A percentile compares a stretch with the other conserved stretches of the same genome.
Evolutionary conservation across 2,329 filamentous ascomycete genomes (phyloP).

Genomic region (Escovopsis sp.): DNA sequence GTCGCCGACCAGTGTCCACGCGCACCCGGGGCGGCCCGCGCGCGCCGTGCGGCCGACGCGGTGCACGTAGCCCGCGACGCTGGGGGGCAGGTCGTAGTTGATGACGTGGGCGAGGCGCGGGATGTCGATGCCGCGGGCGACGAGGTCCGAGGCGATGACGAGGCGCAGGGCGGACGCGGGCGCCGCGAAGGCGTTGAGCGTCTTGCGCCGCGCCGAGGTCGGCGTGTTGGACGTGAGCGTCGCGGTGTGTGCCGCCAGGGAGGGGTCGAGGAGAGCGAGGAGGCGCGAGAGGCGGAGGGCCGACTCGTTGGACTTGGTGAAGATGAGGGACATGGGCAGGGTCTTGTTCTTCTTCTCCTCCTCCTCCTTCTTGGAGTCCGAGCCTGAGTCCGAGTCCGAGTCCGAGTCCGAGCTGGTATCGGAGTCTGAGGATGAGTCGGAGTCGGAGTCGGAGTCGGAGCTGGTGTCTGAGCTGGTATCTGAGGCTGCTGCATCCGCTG

Average conservation of each 20-base stretch:
- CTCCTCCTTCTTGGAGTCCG: conserved; percentile 11
- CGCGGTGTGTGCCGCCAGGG: conserved; percentile 41
- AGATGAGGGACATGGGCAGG: conserved; percentile 51
- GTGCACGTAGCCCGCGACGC: conserved; percentile 73
- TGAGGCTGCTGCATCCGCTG: conserved; percentile 10
- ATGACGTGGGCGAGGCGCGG: conserved; percentile 67
- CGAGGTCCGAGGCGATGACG: conserved; percentile 84
- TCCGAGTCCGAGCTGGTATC: conserved; percentile 11
- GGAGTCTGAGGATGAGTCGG: conserved; percentile 10
- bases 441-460: conserved; percentile 15
- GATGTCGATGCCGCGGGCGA: conserved; percentile 79
- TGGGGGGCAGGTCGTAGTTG: conserved; percentile 84
- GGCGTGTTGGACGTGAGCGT: conserved; percentile 67
- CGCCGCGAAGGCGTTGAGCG: conserved; percentile 51
- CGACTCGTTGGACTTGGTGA: conserved; percentile 80
- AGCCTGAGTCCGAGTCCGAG: conserved; percentile 19
- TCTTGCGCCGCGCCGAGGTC: conserved; percentile 53
- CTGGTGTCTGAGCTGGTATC: conserved; percentile 22
- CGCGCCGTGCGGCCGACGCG: conserved; percentile 82
- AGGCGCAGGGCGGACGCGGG: conserved; percentile 50
- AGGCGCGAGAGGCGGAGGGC: conserved; percentile 78
- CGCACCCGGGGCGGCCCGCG: conserved; percentile 58
- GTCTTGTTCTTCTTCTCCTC: background rate
- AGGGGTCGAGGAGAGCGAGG: conserved; percentile 50
- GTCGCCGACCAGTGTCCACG: conserved; percentile 77